Conservation (phyloP, 2,329 filamentous ascomycete genomes). For the Juglanconis sp. region DNA sequence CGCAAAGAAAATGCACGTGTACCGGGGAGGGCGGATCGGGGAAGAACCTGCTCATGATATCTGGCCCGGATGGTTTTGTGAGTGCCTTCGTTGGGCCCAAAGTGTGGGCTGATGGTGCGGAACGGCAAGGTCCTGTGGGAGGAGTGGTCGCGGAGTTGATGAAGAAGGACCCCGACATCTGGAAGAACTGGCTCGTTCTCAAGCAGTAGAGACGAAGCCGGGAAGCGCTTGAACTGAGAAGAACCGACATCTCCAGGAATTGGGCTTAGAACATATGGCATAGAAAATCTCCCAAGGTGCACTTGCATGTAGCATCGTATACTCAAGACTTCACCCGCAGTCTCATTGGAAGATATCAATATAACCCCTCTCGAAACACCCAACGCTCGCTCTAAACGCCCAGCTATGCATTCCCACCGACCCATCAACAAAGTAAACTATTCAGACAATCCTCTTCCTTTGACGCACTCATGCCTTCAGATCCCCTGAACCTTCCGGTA, state of each 20-base stretch:
- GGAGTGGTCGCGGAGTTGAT: slow-evolving; percentile 65
- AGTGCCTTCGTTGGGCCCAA: slow-evolving; percentile 77
- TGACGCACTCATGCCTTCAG: slow-evolving; percentile 30
- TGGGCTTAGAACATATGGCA: background rate
- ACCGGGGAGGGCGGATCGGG: slow-evolving; percentile 31
- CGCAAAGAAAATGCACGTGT: slow-evolving; percentile 25
- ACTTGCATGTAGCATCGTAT: background rate
- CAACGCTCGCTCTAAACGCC: slow-evolving; percentile 15
- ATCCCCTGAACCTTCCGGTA: slow-evolving; percentile 87
- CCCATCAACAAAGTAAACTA: slow-evolving; percentile 4
- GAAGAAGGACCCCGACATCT: slow-evolving; percentile 35
- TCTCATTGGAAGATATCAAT: slow-evolving; percentile 5
- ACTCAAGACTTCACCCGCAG: background rate
- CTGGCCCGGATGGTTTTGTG: slow-evolving; percentile 88
- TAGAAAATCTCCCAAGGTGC: background rate
- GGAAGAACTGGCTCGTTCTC: slow-evolving; percentile 48
- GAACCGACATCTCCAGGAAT: background rate
- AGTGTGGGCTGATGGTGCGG: slow-evolving; percentile 66
- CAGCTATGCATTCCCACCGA: slow-evolving; percentile 15
- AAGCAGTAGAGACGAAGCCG: slow-evolving; percentile 39
- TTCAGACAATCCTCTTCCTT: background rate
- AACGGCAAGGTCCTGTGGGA: slow-evolving; percentile 71
- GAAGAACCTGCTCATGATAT: slow-evolving; percentile 73
- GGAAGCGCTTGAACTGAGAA: background rate
- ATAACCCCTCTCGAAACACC: background rate